These are phyloP conservation scores for Cordyceps cicadae DNA, from an alignment of 2,329 filamentous ascomycete species.

Conservation along the genomic window DNA sequence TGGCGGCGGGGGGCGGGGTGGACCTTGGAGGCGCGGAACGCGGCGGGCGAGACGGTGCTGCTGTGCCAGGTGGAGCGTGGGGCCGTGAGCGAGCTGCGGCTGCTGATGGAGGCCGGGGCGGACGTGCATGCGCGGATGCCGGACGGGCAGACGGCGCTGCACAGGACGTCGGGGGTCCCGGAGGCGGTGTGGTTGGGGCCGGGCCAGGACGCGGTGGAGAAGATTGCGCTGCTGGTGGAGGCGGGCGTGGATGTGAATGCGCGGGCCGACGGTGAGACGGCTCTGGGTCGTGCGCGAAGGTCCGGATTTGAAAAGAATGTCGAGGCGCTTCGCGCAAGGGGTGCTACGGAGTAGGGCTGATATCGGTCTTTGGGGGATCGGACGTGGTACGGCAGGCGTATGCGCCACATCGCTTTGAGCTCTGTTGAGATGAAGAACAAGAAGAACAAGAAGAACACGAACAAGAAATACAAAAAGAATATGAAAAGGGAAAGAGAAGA, in stretches of 20 bases:
- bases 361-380: not conserved
- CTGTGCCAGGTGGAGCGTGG: not conserved
- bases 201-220: not conserved
- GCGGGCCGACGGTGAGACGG: not conserved
- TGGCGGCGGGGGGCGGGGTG: not conserved
- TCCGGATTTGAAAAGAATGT: not conserved
- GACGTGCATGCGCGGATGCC: too few relatives aligned
- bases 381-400: not conserved
- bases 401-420: too few relatives aligned
- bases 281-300: not conserved
- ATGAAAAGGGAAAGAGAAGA: too few relatives aligned
- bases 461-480: too few relatives aligned
- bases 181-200: not conserved
- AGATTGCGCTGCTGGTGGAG: not conserved
- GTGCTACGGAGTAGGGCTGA: not conserved
- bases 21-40: not conserved
- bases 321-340: not conserved
- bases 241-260: not conserved
- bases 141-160: not conserved
- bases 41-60: not conserved
- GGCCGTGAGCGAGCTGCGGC: too few relatives aligned
- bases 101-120: too few relatives aligned
- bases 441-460: too few relatives aligned
- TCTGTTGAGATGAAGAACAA: too few relatives aligned
- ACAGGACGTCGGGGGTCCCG: not conserved